Conservation (phyloP, 495 filamentous ascomycete species). For the Glutinoglossum americanum region DNA sequence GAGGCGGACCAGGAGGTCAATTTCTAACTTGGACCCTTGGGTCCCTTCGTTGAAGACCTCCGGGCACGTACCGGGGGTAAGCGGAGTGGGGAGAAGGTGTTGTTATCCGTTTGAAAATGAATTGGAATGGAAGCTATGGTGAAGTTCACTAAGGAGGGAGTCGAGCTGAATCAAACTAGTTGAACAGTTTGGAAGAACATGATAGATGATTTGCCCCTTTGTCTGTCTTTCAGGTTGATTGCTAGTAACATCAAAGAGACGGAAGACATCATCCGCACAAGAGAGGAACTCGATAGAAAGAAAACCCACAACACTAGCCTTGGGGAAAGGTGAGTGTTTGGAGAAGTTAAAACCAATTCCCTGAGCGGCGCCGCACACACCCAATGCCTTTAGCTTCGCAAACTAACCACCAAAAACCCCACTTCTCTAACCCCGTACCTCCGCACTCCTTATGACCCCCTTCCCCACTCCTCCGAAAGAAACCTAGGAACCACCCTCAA, state of each 20-base stretch:
- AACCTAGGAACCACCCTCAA: too few species aligned
- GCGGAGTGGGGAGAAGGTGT: slow-evolving; percentile 4
- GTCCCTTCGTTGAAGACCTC: slow-evolving; percentile 7
- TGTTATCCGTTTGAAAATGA: slow-evolving; percentile 10
- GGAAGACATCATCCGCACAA: neutral
- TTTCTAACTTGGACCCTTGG: slow-evolving; percentile 8
- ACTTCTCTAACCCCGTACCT: slow-evolving; percentile 2
- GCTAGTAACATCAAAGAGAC: neutral
- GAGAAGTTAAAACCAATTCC: neutral
- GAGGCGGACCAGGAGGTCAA: slow-evolving; percentile 10
- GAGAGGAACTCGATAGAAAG: neutral
- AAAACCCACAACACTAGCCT: neutral
- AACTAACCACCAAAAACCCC: neutral
- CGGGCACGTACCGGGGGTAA: slow-evolving; percentile 6
- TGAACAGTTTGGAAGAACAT: slow-evolving; percentile 6
- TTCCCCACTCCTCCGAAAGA: too few species aligned
- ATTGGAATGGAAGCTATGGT: slow-evolving; percentile 7
- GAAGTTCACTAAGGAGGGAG: slow-evolving; percentile 4
- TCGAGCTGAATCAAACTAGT: slow-evolving; percentile 4
- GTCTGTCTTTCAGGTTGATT: neutral
- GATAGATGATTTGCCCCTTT: slow-evolving; percentile 1
- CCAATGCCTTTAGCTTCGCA: neutral
- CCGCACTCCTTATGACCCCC: too few species aligned
- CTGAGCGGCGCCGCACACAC: neutral
- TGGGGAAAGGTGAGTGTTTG: neutral